Evolutionary conservation across 2,329 filamentous ascomycete species (phyloP).

Genomic region (Arthroderma sp.): DNA sequence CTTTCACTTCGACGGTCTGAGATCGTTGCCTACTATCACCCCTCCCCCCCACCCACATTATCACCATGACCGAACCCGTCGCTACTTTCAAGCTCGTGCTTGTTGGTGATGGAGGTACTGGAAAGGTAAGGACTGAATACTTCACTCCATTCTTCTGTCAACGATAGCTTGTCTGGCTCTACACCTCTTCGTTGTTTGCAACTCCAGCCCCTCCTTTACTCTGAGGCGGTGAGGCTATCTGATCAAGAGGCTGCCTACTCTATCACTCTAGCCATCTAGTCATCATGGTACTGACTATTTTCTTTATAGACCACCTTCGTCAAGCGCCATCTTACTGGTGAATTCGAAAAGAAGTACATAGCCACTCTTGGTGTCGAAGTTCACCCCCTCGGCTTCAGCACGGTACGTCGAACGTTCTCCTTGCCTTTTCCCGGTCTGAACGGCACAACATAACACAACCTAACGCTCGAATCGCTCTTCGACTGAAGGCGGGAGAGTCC

Average conservation of each 20-base stretch:
- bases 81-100: conserved; percentile 99
- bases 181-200: too few relatives aligned
- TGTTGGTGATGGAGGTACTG: conserved; percentile 97
- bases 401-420: conserved; percentile 50
- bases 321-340: conserved; percentile 99
- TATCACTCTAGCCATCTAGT: too few relatives aligned
- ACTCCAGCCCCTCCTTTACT: too few relatives aligned
- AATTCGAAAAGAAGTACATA: conserved; percentile 99
- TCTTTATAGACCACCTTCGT: conserved; percentile 83
- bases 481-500: too few relatives aligned
- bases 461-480: background rate
- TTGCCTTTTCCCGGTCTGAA: conserved; percentile 5
- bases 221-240: too few relatives aligned
- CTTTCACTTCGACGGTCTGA: background rate
- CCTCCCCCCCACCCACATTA: conserved; percentile 16
- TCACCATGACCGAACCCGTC: conserved; percentile 23
- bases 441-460: background rate
- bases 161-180: too few relatives aligned
- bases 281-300: conserved; percentile 1
- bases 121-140: conserved; percentile 59
- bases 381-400: conserved; percentile 94
- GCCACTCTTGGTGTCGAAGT: conserved; percentile 99
- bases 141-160: too few relatives aligned
- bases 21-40: conserved; percentile 11
- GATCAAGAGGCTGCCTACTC: too few relatives aligned